Percentiles rank a stretch among this genome's conserved stretches.
Evolutionary conservation across 495 filamentous ascomycete genomes (phyloP).

Genomic region (Talaromyces ruber): DNA sequence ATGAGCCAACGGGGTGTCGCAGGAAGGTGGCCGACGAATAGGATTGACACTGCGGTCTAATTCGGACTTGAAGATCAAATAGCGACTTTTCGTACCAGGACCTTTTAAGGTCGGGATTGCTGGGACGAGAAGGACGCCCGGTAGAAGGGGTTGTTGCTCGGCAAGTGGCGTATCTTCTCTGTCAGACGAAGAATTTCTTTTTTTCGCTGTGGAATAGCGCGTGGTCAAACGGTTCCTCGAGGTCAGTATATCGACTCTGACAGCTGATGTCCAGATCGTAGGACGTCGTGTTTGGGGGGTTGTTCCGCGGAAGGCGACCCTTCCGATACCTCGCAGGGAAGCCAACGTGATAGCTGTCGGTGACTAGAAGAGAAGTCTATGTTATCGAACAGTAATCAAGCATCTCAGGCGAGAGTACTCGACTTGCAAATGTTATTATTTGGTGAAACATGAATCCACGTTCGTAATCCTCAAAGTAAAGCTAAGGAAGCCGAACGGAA

Average conservation of each 20-base stretch:
- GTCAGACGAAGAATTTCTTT: neutral
- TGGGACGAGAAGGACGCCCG: neutral
- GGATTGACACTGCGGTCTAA: neutral
- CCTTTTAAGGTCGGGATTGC: neutral
- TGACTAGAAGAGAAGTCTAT: neutral
- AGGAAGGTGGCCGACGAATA: neutral
- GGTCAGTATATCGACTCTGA: neutral
- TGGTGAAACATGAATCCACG: neutral
- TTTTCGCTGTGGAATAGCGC: neutral
- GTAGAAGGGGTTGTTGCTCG: neutral
- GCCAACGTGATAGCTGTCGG: conserved; percentile 29
- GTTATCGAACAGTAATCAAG: neutral
- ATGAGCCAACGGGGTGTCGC: neutral
- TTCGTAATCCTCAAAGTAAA: neutral
- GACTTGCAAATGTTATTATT: neutral
- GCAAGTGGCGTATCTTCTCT: neutral
- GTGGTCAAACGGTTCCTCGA: neutral
- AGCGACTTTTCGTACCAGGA: neutral
- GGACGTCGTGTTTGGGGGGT: conserved; percentile 7
- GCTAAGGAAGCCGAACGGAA: neutral
- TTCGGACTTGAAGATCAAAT: neutral
- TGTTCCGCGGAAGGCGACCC: conserved; percentile 22
- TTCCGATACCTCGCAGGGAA: conserved; percentile 25
- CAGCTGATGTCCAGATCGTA: neutral
- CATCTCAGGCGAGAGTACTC: neutral